phyloP scores from a whole-genome alignment of 192 early-diverging fungal species.

The Backusella psychrophila region DNA sequence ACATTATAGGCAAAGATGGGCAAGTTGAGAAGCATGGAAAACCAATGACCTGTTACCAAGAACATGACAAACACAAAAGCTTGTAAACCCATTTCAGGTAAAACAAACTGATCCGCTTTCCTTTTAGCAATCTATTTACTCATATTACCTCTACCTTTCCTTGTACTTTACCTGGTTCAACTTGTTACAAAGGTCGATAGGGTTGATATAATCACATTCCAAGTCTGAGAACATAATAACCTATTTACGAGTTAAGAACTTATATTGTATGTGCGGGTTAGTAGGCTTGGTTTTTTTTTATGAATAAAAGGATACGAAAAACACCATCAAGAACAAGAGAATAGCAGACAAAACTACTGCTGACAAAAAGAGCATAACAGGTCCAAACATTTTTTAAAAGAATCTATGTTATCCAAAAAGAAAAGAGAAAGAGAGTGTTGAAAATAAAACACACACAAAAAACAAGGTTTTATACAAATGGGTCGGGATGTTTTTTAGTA shows the following conservation, averaged over 20 bases:
- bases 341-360: slow-evolving; percentile 83
- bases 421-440: no score
- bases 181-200: slow-evolving; percentile 92
- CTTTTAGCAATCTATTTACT: neutral
- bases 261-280: neutral
- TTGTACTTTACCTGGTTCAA: slow-evolving; percentile 73
- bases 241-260: slow-evolving; percentile 1
- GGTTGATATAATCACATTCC: slow-evolving; percentile 98
- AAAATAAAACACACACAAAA: no score
- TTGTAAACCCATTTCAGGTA: slow-evolving; percentile 87
- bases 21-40: slow-evolving; percentile 75
- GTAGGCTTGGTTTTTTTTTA: neutral
- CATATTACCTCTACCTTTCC: neutral
- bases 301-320: slow-evolving; percentile 63
- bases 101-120: slow-evolving; percentile 65
- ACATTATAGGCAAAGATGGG: slow-evolving; percentile 81
- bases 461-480: no score
- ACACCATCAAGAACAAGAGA: slow-evolving; percentile 90
- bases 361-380: slow-evolving; percentile 77
- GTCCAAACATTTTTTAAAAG: slow-evolving; percentile 41
- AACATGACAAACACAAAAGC: slow-evolving; percentile 76
- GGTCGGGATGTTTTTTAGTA: neutral
- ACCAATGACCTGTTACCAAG: slow-evolving; percentile 82
- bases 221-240: slow-evolving; percentile 50
- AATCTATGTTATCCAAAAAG: neutral